Conservation (phyloP, 306 rosid species). For the Rosa lucieae region DNA sequence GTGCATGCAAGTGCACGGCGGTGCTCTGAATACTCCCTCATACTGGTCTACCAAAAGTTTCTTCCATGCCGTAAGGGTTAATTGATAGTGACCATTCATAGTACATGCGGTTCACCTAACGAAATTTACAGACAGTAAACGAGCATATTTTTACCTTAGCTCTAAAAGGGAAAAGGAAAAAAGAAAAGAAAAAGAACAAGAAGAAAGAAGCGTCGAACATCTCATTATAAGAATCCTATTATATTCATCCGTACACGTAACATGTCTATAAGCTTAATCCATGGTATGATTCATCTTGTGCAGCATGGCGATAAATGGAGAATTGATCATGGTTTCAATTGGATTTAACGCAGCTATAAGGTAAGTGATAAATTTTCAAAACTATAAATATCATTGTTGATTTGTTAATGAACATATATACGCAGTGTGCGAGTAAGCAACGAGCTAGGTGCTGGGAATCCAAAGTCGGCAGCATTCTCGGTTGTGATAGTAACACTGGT, state of each 20-base stretch:
- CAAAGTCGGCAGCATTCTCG: conserved; percentile 60
- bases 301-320: conserved; percentile 53
- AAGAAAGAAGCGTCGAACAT: no score
- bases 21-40: no score
- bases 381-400: neutral
- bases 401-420: neutral
- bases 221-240: no score
- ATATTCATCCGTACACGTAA: no score
- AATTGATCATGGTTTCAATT: conserved; percentile 43
- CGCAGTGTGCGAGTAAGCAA: conserved; percentile 69
- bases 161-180: no score
- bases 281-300: conserved; percentile 16
- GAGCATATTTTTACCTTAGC: neutral
- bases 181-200: no score
- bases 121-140: neutral
- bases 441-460: conserved; percentile 73
- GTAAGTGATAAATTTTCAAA: conserved; percentile 14
- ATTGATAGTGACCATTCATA: neutral
- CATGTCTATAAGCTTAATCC: neutral
- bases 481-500: conserved; percentile 41
- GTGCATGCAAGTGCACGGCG: no score
- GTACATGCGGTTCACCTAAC: neutral
- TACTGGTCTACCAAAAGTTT: no score
- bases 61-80: neutral
- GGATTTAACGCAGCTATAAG: conserved; percentile 86